These are phyloP conservation scores for Raphanus hybrid DNA, from an alignment of 441 rosid species.

Conservation along the genomic window DNA sequence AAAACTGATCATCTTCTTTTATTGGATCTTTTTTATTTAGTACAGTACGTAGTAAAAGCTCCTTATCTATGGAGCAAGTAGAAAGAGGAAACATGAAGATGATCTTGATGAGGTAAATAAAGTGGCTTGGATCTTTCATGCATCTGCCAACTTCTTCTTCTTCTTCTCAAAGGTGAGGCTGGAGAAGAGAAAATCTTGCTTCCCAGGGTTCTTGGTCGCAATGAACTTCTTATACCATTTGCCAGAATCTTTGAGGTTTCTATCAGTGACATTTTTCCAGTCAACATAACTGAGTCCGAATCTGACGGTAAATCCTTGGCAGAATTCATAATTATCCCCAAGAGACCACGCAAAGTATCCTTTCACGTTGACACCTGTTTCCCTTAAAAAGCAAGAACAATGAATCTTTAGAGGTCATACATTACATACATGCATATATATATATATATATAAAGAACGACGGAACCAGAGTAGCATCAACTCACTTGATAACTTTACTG, in stretches of 20 bases:
- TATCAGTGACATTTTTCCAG: not conserved
- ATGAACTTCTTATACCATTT: constrained; percentile 16
- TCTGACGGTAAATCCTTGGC: constrained; percentile 18
- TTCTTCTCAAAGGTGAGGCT: not conserved
- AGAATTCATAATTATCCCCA: constrained; percentile 31
- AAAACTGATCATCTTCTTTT: not conserved
- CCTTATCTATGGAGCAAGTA: constrained; percentile 26
- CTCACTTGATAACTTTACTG: constrained; percentile 32
- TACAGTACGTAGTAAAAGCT: not conserved
- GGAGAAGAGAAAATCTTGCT: not conserved
- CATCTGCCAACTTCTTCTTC: not conserved
- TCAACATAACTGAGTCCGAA: constrained; percentile 31
- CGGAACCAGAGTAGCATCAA: not conserved
- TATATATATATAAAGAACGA: too few relatives aligned
- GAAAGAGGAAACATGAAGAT: constrained; percentile 6
- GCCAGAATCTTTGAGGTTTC: constrained; percentile 30
- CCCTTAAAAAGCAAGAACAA: not conserved
- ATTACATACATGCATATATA: not conserved
- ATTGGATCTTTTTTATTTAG: not conserved
- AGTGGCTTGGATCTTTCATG: not conserved
- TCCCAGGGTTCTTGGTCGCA: not conserved
- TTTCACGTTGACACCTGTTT: constrained; percentile 12
- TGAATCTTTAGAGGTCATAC: not conserved
- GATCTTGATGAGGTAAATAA: not conserved
- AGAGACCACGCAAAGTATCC: constrained; percentile 37